Evolutionary conservation across 257 asterid genomes (phyloP), one percentile per base, ranked within the genome.

Genomic region (Scutellaria galericulata): DNA sequence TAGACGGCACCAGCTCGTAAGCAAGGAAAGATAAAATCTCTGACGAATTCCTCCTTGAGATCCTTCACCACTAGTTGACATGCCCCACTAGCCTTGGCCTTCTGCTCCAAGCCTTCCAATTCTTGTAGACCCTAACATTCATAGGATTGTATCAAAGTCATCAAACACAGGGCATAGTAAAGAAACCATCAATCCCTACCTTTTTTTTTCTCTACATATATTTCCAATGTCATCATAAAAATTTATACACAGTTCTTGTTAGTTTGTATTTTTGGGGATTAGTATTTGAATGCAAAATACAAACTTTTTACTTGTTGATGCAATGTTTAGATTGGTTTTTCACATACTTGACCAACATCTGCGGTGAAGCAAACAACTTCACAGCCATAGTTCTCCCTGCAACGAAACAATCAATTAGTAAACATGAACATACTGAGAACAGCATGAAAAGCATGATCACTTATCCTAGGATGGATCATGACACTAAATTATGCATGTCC

Each of bases 81-180:
- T 71, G 99, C 99, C 61, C 98, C 99, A 68, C 98, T 94, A 59
- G 97, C 96, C 81, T 87, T 94, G 69, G 99, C 98, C 86, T 94
- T 94, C 59, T 83, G 84, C 76, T 91, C 99, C 79, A 94, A 78
- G 65, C 99, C 99, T 42, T 94, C 99, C 88, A 94, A 80, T 82
- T 94, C 98, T 83, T 86, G 93, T 24, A 84, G 47, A 24, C 98
- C 99, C 99, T 94, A 76, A 65, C 55, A 44, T 47, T 20, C 71
- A 57, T 24, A 31, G 44, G 20, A 52, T 37, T 45, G 59, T 41
- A 79, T 44, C 18, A 18, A 18, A 18, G 18, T 18, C 18, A 18
- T 18, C 40, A 76, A 67, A 59, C 35, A 65, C 13, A 52, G 4
- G 64, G 31, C 13, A 74, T 39, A 64, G 47, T 31, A 13, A 12